A percentile compares a stretch with the other conserved stretches of the same genome.
Evolutionary conservation across 495 filamentous ascomycete species (phyloP).

Genomic region (Podospora comata): DNA sequence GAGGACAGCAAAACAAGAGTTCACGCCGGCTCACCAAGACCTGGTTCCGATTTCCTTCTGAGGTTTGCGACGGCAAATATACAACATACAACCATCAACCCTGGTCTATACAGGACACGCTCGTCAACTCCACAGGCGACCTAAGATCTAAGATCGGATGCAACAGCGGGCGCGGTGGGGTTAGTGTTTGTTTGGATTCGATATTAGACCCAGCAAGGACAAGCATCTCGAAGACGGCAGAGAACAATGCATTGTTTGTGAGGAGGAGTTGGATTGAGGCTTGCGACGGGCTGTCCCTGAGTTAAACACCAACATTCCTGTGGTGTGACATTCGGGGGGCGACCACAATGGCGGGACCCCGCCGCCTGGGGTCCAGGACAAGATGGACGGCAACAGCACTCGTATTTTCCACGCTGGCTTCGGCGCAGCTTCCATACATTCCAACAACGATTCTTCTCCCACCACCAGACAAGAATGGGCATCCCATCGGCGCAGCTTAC

Average conservation of each 20-base stretch:
- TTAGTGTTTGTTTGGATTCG: background rate
- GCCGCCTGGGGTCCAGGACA: background rate
- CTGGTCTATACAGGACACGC: background rate
- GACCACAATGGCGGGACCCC: background rate
- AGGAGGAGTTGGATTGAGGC: background rate
- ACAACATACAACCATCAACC: background rate
- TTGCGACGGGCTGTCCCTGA: background rate
- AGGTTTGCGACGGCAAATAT: background rate
- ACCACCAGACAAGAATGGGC: conserved; percentile 23
- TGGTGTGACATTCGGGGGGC: too few relatives aligned
- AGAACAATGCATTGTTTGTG: background rate
- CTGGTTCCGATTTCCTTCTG: background rate
- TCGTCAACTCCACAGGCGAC: background rate
- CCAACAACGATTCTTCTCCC: conserved; percentile 64
- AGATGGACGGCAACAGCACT: background rate
- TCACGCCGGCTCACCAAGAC: background rate
- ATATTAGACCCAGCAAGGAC: background rate
- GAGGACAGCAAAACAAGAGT: background rate
- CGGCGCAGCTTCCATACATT: conserved; percentile 63
- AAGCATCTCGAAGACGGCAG: background rate
- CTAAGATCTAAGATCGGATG: background rate
- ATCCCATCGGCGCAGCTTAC: conserved; percentile 44
- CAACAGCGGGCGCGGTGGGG: background rate
- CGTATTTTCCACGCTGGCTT: background rate
- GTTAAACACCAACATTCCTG: background rate